Base-by-base conservation (phyloP, 1,284 basidiomycete genomes). In the Apiotrichum domesticum region DNA sequence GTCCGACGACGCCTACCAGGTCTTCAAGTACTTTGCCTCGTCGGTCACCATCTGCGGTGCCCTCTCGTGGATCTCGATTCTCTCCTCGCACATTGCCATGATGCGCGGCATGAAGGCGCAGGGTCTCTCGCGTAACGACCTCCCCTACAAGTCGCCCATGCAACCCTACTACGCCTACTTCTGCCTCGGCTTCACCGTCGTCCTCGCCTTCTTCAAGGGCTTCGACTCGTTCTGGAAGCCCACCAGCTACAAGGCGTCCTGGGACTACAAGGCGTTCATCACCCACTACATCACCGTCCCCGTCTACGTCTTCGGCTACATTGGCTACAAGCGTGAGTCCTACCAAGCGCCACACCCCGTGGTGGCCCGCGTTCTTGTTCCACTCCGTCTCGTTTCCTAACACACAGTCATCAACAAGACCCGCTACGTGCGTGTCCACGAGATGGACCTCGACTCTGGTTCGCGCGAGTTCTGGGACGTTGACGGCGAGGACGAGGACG, bases 21-120 rank as follows among this genome's bases (percentile, higher is more conserved):
- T 87, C 11, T 88, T 88, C 63, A 55, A 61, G 50, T 89, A 85
- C 81, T 88, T 89, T 64, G 83, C 85, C 35, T 84, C 84, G 62
- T 71, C 86, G 47, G 84, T 86, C 42, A 83, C 84, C 6, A 83
- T 84, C 46, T 85, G 85, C 64, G 87, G 86, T 45, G 83, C 84
- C 32, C 77, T 86, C 21, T 86, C 85, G 6, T 87, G 87, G 86
- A 69, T 88, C 79, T 83, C 80, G 29, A 88, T 90, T 57, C 73
- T 82, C 44, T 82, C 80, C 48, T 82, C 82, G 9, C 87, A 88
- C 74, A 82, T 88, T 57, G 79, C 79, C 11, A 87, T 88, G 74
- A 86, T 87, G 85, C 80, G 81, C 64, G 85, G 84, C 1, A 75
- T 88, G 61, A 79, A 84, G 61, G 82, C 78, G 0, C 86, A 88